Evolutionary conservation across 176 grass and related monocot species (phyloP).

Genomic region (Carex kokanica): DNA sequence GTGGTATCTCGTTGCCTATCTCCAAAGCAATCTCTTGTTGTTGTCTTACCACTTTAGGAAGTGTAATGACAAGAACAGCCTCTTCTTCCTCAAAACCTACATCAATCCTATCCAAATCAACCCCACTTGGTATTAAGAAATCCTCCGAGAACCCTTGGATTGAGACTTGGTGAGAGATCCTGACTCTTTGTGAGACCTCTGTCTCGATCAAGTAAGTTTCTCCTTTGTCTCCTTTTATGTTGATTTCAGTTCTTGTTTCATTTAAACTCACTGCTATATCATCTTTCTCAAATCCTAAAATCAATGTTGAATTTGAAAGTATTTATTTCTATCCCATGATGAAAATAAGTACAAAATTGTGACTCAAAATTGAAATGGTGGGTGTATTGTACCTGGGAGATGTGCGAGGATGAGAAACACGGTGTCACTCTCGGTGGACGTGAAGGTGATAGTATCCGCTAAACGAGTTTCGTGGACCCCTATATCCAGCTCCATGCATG

Average conservation of each 20-base stretch:
- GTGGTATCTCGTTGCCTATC: conserved; percentile 1
- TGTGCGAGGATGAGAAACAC: conserved; percentile 68
- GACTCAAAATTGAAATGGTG: conserved; percentile 6
- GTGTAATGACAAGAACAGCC: conserved; percentile 57
- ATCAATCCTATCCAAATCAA: conserved; percentile 32
- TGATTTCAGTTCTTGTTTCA: conserved; percentile 42
- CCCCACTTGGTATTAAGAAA: conserved; percentile 52
- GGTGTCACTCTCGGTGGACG: conserved; percentile 50
- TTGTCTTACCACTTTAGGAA: conserved; percentile 50
- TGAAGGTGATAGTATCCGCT: conserved; percentile 45
- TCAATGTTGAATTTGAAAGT: neutral
- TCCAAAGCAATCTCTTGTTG: conserved; percentile 26
- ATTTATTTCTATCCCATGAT: neutral
- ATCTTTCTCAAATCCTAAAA: conserved; percentile 53
- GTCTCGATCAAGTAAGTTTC: conserved; percentile 36
- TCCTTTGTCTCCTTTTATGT: conserved; percentile 45
- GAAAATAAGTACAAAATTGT: no score
- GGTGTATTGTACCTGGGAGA: conserved; percentile 52
- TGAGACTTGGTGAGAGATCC: conserved; percentile 37
- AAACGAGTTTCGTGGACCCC: conserved; percentile 32
- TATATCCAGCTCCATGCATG: conserved; percentile 67
- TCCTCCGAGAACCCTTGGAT: conserved; percentile 44
- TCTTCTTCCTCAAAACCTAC: conserved; percentile 71
- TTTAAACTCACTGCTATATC: conserved; percentile 55
- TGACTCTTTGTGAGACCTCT: conserved; percentile 29